Percentiles rank a stretch among this genome's conserved stretches.
Conservation (phyloP, 108 stramenopile species). For the Skeletonema marinoi region DNA sequence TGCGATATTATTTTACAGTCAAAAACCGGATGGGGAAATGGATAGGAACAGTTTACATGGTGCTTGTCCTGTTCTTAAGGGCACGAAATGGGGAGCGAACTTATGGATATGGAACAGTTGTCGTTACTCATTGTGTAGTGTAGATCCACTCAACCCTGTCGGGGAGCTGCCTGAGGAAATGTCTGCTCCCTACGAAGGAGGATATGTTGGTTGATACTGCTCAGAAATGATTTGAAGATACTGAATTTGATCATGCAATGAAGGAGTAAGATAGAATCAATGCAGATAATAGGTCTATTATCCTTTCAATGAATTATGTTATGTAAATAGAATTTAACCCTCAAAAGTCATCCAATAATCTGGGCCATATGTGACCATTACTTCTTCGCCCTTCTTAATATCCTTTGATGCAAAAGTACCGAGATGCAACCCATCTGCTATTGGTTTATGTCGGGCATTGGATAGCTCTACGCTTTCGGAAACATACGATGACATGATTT, state of each 20-base stretch:
- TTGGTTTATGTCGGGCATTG: neutral
- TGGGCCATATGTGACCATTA: constrained; percentile 3
- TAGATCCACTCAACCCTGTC: constrained; percentile 36
- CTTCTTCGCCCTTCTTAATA: constrained; percentile 6
- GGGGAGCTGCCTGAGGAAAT: constrained; percentile 37
- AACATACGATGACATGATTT: neutral
- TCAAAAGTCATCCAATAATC: neutral
- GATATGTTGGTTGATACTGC: neutral
- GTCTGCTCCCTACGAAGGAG: constrained; percentile 34
- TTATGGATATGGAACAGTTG: constrained; percentile 81
- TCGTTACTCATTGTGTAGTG: constrained; percentile 34
- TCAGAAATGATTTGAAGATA: neutral
- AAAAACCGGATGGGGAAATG: constrained; percentile 48
- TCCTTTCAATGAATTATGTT: neutral
- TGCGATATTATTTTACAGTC: constrained; percentile 61
- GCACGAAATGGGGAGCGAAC: constrained; percentile 78
- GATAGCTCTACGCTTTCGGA: constrained; percentile 3
- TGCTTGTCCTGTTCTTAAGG: constrained; percentile 73
- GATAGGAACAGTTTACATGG: constrained; percentile 56
- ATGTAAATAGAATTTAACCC: neutral
- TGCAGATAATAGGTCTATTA: neutral
- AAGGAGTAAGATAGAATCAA: neutral
- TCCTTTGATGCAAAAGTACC: constrained; percentile 3
- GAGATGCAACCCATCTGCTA: constrained; percentile 9
- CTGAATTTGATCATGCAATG: neutral